Conservation (phyloP, 2,329 filamentous ascomycete genomes). For the Colletotrichum sp. region DNA sequence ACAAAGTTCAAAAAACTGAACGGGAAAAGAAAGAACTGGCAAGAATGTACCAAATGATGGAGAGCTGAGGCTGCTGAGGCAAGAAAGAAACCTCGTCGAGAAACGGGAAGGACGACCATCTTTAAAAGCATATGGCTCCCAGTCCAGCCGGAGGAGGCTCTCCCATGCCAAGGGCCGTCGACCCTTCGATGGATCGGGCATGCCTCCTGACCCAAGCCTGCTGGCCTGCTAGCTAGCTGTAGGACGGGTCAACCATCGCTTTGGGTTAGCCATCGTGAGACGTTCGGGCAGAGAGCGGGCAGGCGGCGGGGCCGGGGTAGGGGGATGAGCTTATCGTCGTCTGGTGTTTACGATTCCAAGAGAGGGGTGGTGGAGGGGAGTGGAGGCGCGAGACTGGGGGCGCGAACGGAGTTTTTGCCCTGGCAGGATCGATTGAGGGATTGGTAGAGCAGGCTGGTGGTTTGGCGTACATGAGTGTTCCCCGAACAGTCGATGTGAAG, state of each 20-base stretch:
- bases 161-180: background rate
- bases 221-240: background rate
- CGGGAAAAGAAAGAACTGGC: slow-evolving; percentile 2
- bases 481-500: background rate
- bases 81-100: background rate
- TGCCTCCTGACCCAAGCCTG: background rate
- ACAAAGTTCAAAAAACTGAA: slow-evolving; percentile 13
- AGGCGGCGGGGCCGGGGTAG: slow-evolving; percentile 13
- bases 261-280: slow-evolving; percentile 13
- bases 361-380: slow-evolving; percentile 7
- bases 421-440: background rate
- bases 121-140: slow-evolving; percentile 2
- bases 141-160: background rate
- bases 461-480: background rate
- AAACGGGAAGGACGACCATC: slow-evolving; percentile 9
- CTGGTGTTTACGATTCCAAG: slow-evolving; percentile 20
- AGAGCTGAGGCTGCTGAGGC: slow-evolving; percentile 13
- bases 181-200: background rate
- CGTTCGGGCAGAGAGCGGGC: slow-evolving; percentile 10
- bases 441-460: background rate
- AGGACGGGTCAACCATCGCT: slow-evolving; percentile 6
- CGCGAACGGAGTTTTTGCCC: slow-evolving; percentile 4
- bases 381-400: slow-evolving; percentile 1
- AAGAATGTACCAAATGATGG: slow-evolving; percentile 10
- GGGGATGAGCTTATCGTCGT: slow-evolving; percentile 18